Conservation (phyloP, 257 asterid species). For the Eustoma russellianum region DNA sequence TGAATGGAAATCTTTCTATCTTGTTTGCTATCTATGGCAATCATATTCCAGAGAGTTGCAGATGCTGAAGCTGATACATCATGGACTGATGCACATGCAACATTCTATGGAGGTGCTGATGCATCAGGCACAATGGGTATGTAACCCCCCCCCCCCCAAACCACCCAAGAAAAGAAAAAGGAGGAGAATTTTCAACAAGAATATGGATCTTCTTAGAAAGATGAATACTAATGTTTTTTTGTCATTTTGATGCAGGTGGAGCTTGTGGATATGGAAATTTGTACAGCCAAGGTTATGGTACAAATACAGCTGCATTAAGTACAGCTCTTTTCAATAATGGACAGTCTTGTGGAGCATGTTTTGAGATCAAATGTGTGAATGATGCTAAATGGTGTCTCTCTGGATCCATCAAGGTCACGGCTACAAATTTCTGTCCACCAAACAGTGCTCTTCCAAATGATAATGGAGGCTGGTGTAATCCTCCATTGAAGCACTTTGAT, state of each 20-base stretch:
- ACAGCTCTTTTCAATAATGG: slow-evolving; percentile 23
- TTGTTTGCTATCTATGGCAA: slow-evolving; percentile 2
- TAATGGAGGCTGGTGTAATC: slow-evolving; percentile 24
- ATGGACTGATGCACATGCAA: slow-evolving; percentile 22
- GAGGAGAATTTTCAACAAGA: not conserved
- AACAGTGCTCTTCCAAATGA: slow-evolving; percentile 14
- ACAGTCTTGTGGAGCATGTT: slow-evolving; percentile 22
- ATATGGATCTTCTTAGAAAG: too few relatives aligned
- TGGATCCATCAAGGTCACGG: slow-evolving; percentile 17
- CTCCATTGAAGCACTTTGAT: slow-evolving; percentile 22
- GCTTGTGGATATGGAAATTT: slow-evolving; percentile 28
- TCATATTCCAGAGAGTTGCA: not conserved
- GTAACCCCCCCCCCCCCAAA: not conserved
- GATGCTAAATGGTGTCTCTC: slow-evolving; percentile 8
- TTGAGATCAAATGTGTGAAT: slow-evolving; percentile 20
- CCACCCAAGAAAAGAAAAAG: not conserved
- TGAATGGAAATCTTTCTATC: slow-evolving; percentile 1
- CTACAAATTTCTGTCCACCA: slow-evolving; percentile 29
- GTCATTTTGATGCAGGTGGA: slow-evolving; percentile 12
- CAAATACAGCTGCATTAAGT: slow-evolving; percentile 22
- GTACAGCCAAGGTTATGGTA: slow-evolving; percentile 21
- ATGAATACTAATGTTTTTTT: not conserved
- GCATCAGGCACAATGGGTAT: slow-evolving; percentile 27
- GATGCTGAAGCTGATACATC: not conserved
- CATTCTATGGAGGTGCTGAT: slow-evolving; percentile 23